Conservation (phyloP, 345 rosid species). For the Salix dunnii region DNA sequence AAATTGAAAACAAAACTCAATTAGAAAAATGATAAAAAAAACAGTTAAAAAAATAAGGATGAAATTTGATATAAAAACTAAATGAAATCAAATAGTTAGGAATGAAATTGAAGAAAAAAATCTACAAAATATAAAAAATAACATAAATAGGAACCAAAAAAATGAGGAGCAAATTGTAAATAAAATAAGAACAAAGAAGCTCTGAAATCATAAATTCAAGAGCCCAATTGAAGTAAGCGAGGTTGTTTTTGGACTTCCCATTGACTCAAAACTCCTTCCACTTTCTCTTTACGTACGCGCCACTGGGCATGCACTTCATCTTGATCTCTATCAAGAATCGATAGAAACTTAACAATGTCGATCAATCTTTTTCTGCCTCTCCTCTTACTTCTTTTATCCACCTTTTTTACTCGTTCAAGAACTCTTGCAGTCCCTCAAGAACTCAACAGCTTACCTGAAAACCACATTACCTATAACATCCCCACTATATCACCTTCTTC, state of each 20-base stretch:
- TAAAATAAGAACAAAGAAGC: too few relatives aligned
- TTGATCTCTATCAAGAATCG: background rate
- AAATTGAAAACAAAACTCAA: too few relatives aligned
- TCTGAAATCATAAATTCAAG: too few relatives aligned
- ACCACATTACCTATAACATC: slow-evolving; percentile 4
- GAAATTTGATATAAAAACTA: too few relatives aligned
- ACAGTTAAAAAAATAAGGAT: too few relatives aligned
- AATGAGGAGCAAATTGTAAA: too few relatives aligned
- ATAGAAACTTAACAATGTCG: slow-evolving; percentile 26
- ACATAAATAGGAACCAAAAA: too few relatives aligned
- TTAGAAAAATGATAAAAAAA: too few relatives aligned
- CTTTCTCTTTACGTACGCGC: slow-evolving; percentile 32
- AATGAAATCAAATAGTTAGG: too few relatives aligned
- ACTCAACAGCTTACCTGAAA: slow-evolving; percentile 13
- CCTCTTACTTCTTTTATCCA: slow-evolving; percentile 32
- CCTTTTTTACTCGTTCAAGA: slow-evolving; percentile 25
- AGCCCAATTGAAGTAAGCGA: background rate
- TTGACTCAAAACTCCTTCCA: background rate
- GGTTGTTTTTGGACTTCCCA: slow-evolving; percentile 1
- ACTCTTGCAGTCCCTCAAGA: slow-evolving; percentile 23
- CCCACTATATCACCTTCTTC: slow-evolving; percentile 13
- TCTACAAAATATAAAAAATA: too few relatives aligned
- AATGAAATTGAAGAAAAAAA: too few relatives aligned
- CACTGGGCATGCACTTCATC: background rate
- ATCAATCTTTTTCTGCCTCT: slow-evolving; percentile 32